A percentile compares a stretch with the other conserved stretches of the same genome.
Evolutionary conservation across 805 yeast species (phyloP).

Genomic region (Candida hungchunana): DNA sequence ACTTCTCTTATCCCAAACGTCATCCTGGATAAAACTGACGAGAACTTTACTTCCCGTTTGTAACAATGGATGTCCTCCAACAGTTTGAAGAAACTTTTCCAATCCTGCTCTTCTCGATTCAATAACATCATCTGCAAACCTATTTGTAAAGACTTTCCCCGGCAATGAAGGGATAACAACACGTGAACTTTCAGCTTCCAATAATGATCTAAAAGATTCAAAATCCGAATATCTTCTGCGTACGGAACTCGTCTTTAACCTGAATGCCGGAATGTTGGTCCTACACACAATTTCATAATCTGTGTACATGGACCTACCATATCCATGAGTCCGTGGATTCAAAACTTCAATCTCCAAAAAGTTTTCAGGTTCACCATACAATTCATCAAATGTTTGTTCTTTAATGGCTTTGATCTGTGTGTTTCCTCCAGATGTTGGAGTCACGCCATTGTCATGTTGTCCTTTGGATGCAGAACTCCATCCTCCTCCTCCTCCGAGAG

Average conservation of each 20-base stretch:
- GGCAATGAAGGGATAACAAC: conserved; percentile 87
- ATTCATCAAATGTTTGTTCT: conserved; percentile 69
- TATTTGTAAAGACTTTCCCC: conserved; percentile 66
- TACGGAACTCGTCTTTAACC: conserved; percentile 56
- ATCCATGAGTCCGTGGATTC: conserved; percentile 73
- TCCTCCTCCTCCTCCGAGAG: too few relatives aligned
- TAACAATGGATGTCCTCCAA: conserved; percentile 89
- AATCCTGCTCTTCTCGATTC: conserved; percentile 81
- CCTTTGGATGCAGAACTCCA: too few relatives aligned
- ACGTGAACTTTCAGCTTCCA: conserved; percentile 71
- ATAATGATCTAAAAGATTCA: conserved; percentile 68
- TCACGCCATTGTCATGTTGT: too few relatives aligned
- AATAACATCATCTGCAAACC: conserved; percentile 78
- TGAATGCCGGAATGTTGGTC: conserved; percentile 89
- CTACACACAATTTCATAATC: conserved; percentile 89
- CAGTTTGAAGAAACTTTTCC: conserved; percentile 70
- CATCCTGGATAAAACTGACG: conserved; percentile 84
- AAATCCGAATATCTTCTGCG: conserved; percentile 89
- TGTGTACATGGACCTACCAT: conserved; percentile 69
- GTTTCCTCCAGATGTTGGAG: not conserved
- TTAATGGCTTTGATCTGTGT: conserved; percentile 25
- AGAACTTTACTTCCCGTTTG: conserved; percentile 82
- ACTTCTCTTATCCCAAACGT: conserved; percentile 53
- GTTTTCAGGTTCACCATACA: conserved; percentile 93
- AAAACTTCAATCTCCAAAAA: conserved; percentile 85